Percentiles rank a stretch among this genome's conserved stretches.
phyloP scores from a whole-genome alignment of 2,329 filamentous ascomycete genomes.

The Penicillium hesseltinei region DNA sequence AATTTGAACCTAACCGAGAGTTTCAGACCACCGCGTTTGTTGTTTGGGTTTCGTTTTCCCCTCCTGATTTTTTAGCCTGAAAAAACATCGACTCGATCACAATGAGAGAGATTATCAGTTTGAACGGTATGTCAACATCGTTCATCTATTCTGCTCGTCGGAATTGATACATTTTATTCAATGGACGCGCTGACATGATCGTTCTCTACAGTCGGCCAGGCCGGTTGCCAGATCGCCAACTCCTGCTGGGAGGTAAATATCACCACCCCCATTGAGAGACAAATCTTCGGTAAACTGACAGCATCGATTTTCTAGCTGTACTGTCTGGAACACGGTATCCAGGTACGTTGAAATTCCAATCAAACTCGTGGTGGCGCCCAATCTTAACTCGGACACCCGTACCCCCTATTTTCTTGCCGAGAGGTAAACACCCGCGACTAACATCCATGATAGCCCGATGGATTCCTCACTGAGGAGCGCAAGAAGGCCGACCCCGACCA shows the following conservation, averaged over 20 bases:
- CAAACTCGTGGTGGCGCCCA: conserved; percentile 16
- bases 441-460: conserved; percentile 73
- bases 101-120: conserved; percentile 99
- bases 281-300: conserved; percentile 30
- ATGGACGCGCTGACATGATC: conserved; percentile 35
- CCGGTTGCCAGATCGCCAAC: conserved; percentile 99
- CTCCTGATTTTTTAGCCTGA: conserved; percentile 26
- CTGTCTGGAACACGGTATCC: conserved; percentile 99
- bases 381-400: conserved; percentile 17
- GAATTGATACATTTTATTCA: conserved; percentile 10
- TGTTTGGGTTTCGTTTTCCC: conserved; percentile 27
- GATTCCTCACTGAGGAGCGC: conserved; percentile 96
- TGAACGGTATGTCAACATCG: conserved; percentile 74
- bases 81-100: conserved; percentile 44
- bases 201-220: conserved; percentile 80
- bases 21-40: conserved; percentile 28
- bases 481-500: conserved; percentile 90
- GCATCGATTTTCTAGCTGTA: conserved; percentile 69
- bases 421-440: conserved; percentile 27
- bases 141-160: conserved; percentile 14
- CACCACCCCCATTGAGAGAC: conserved; percentile 9
- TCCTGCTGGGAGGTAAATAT: conserved; percentile 98
- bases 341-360: conserved; percentile 62
- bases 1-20: conserved; percentile 18
- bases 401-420: conserved; percentile 20